Evolutionary conservation across 129 eudicot genomes (phyloP), one percentile per base, ranked within the genome.

Genomic region (Tagetes patula): DNA sequence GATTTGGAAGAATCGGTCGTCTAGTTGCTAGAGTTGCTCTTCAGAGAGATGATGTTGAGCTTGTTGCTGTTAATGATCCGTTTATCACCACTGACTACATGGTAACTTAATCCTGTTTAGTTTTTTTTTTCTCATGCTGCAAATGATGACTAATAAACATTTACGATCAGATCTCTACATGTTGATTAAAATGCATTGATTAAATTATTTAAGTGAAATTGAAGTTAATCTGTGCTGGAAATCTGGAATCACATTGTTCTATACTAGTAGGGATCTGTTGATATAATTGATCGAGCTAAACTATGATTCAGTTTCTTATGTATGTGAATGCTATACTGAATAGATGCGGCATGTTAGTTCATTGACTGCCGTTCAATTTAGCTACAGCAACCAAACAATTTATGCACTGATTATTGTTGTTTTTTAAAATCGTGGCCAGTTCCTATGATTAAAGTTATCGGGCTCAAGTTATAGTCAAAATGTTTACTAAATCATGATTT

Each of bases 11-110:
- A 71, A 91, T 87, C 78, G 97, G 97, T 1, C 87, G 95, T 78
- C 76, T 91, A 76, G 97, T 91, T 4, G 95, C 97, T 6, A 86
- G 95, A 69, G 91, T 91, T 60, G 88, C 91, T 73, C 81, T 88
- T 0, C 92, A 84, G 75, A 91, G 97, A 71, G 87, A 88, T 67
- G 97, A 91, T 84, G 85, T 88, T 52, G 97, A 91, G 79, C 97
- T 91, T 70, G 97, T 91, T 56, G 97, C 97, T 47, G 84, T 91
- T 72, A 91, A 91, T 49, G 97, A 91, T 88, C 95, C 97, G 11
- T 91, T 91, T 76, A 91, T 91, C 82, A 77, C 86, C 76, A 88
- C 95, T 43, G 95, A 86, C 38, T 91, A 91, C 77, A 91, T 91
- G 97, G 97, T 88, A 88, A 11, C 5, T 31, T 70, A 5, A 12